Evolutionary conservation across 2,329 filamentous ascomycete genomes (phyloP), one percentile per base, ranked within the genome.

Genomic region (Pseudodiploospora longispora): DNA sequence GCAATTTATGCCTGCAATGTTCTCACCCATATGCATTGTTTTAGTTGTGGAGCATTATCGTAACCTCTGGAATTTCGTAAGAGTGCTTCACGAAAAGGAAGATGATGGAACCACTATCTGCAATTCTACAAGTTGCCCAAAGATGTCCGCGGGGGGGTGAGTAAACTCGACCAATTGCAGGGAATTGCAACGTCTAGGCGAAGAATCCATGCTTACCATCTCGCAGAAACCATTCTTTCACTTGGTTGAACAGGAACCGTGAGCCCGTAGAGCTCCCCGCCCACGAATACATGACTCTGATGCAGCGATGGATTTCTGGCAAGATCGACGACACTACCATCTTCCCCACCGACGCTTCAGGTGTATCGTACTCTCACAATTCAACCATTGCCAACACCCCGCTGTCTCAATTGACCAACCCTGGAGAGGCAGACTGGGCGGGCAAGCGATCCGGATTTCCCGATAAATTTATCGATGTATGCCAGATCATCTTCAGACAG

Each of bases 281-380:
- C 6, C 83, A 83, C 50, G 89, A 94, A 64, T 97, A 97, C 69
- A 93, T 96, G 69, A 88, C 87, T 53, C 80, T 95, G 28, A 94
- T 97, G 63, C 90, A 96, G 68, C 87, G 91, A 59, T 97, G 91
- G 90, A 95, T 97, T 61, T 86, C 87, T 30, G 88, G 89, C 67
- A 97, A 97, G 70, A 88, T 95, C 52, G 87, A 93, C 57, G 90
- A 97, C 62, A 81, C 81, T 40, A 77, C 78, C 60, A 87, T 95
- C 67, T 96, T 97, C 68, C 91, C 91, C 5, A 95, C 88, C 36
- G 88, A 93, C 56, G 80, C 83, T 6, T 78, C 83, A 34, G 78
- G 78, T 36, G 75, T 85, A 40, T 85, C 83, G 12, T 82, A 77
- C 53, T 72, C 80, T 37, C 72, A 78, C 57, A 82, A 80, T 53